A percentile compares a stretch with the other conserved stretches of the same genome.
These are phyloP conservation scores for Zangia roseola DNA, from an alignment of 768 basidiomycete species.

Conservation along the genomic window DNA sequence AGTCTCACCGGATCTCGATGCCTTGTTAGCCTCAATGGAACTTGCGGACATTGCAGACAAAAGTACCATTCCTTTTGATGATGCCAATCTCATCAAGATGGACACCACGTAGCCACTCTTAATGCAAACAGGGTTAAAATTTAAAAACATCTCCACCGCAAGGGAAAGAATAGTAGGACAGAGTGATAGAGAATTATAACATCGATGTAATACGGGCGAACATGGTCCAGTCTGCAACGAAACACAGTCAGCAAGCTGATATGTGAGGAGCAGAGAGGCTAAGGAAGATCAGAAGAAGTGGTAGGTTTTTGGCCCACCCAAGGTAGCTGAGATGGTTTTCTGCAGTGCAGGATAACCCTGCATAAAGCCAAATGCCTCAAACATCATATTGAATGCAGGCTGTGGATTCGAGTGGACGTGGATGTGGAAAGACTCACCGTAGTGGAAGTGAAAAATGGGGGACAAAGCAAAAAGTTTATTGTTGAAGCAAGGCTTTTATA, in stretches of 20 bases:
- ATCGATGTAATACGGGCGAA: background rate
- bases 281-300: constrained; percentile 44
- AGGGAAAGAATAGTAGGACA: too few relatives aligned
- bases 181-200: constrained; percentile 1
- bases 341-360: constrained; percentile 68
- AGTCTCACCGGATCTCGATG: constrained; percentile 80
- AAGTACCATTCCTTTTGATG: constrained; percentile 33
- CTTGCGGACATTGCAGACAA: constrained; percentile 48
- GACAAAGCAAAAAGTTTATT: constrained; percentile 3
- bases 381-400: constrained; percentile 61
- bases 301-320: constrained; percentile 51
- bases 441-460: background rate
- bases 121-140: too few relatives aligned
- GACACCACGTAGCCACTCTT: constrained; percentile 29
- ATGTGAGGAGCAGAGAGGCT: background rate
- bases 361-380: constrained; percentile 96
- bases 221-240: constrained; percentile 25
- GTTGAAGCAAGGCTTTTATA: constrained; percentile 29
- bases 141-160: too few relatives aligned
- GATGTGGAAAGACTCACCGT: constrained; percentile 21
- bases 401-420: constrained; percentile 21
- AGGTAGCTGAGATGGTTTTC: constrained; percentile 90
- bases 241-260: constrained; percentile 10
- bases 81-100: constrained; percentile 55
- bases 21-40: constrained; percentile 67